Conservation (phyloP, 2,329 filamentous ascomycete genomes). For the Aspergillus sp. region DNA sequence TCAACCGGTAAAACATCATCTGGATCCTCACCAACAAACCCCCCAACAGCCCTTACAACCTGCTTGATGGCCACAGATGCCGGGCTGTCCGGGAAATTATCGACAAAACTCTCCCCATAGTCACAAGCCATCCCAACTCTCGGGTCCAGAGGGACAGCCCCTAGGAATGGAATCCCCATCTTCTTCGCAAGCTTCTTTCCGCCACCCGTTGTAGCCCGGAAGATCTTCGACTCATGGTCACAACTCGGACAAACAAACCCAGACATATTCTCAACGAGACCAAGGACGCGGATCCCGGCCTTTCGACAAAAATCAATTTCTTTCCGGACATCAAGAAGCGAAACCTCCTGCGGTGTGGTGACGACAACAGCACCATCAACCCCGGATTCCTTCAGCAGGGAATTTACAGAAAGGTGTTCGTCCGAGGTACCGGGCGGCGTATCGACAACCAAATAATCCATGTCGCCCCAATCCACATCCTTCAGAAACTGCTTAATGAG, state of each 20-base stretch:
- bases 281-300: constrained; percentile 83
- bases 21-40: constrained; percentile 64
- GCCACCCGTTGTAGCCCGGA: constrained; percentile 86
- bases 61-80: constrained; percentile 77
- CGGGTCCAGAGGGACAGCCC: constrained; percentile 86
- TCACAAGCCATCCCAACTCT: constrained; percentile 95
- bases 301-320: constrained; percentile 98
- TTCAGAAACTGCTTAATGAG: constrained; percentile 97
- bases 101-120: constrained; percentile 95
- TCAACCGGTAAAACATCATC: constrained; percentile 47
- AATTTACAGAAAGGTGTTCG: constrained; percentile 92
- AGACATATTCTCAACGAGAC: constrained; percentile 96
- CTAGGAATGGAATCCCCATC: constrained; percentile 84
- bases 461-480: constrained; percentile 94
- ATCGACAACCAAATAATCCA: constrained; percentile 91
- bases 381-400: constrained; percentile 83
- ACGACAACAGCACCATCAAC: constrained; percentile 93
- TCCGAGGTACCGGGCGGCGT: constrained; percentile 94
- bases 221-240: constrained; percentile 77
- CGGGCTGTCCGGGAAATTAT: constrained; percentile 88
- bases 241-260: constrained; percentile 96
- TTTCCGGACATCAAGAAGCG: constrained; percentile 88
- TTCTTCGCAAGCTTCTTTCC: constrained; percentile 78
- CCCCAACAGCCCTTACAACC: constrained; percentile 73
- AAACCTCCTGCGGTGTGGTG: constrained; percentile 92